phyloP scores from a whole-genome alignment of 2,329 filamentous ascomycete genomes.

The Xylariomycetidae sp. region DNA sequence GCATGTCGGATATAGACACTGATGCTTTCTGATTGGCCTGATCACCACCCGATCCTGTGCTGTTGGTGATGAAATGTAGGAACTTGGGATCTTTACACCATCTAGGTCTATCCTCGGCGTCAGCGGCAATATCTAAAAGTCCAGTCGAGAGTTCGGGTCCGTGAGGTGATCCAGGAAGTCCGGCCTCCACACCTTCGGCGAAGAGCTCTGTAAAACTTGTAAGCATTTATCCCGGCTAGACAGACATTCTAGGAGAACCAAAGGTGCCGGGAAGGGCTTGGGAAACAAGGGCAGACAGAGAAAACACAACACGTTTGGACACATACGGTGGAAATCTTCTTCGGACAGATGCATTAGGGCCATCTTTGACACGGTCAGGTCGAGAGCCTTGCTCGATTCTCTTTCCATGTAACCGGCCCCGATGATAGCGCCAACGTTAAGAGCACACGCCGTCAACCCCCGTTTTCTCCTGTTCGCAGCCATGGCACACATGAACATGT shows the following conservation, averaged over 20 bases:
- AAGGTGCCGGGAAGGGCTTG: too few species aligned
- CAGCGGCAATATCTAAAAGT: background rate
- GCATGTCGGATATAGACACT: slow-evolving; percentile 3
- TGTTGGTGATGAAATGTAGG: slow-evolving; percentile 10
- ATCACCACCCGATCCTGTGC: too few species aligned
- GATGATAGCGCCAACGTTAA: slow-evolving; percentile 31
- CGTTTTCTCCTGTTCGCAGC: slow-evolving; percentile 19
- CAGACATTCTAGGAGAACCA: too few species aligned
- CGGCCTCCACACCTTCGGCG: slow-evolving; percentile 24
- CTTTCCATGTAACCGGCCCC: slow-evolving; percentile 15
- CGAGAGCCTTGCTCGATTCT: slow-evolving; percentile 4
- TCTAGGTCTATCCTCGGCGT: slow-evolving; percentile 4
- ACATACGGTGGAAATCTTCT: slow-evolving; percentile 25
- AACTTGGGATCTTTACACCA: slow-evolving; percentile 16
- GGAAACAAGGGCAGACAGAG: too few species aligned
- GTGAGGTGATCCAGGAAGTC: slow-evolving; percentile 3
- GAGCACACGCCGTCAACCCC: slow-evolving; percentile 24
- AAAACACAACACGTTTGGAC: too few species aligned
- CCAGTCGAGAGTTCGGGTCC: slow-evolving; percentile 16
- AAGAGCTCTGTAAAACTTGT: too few species aligned
- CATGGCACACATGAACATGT: slow-evolving; percentile 29
- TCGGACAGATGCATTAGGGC: slow-evolving; percentile 24
- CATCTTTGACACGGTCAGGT: slow-evolving; percentile 15
- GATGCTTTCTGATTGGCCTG: too few species aligned
- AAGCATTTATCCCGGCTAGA: too few species aligned